Evolutionary conservation across 768 basidiomycete genomes (phyloP).

Genomic region (Amanita pallidorosea): DNA sequence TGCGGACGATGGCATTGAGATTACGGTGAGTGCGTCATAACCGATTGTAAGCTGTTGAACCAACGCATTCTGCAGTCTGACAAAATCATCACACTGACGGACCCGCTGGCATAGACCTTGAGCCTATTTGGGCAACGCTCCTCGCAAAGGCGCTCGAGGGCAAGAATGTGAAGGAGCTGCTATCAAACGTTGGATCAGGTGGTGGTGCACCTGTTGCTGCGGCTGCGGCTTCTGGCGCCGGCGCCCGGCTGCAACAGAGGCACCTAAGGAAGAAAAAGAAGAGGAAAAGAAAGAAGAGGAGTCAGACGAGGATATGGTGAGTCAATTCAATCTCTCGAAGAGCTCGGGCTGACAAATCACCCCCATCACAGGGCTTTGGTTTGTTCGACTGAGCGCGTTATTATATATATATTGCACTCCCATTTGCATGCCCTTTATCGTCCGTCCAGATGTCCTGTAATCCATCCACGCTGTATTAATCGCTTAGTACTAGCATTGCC

Average conservation of each 20-base stretch:
- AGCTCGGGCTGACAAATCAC: neutral
- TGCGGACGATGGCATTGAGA: conserved; percentile 94
- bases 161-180: conserved; percentile 92
- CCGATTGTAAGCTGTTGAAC: no score
- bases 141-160: conserved; percentile 98
- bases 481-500: neutral
- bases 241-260: conserved; percentile 58
- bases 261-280: conserved; percentile 69
- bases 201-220: conserved; percentile 75
- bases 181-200: conserved; percentile 91
- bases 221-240: conserved; percentile 43
- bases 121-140: conserved; percentile 95
- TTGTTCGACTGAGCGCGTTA: conserved; percentile 70
- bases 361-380: conserved; percentile 70
- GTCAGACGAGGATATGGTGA: conserved; percentile 83
- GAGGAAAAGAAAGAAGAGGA: conserved; percentile 86
- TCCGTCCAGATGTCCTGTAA: neutral
- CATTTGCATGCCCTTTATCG: neutral
- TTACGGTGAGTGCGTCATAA: conserved; percentile 60
- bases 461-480: neutral
- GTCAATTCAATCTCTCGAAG: conserved; percentile 13
- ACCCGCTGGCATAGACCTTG: conserved; percentile 74
- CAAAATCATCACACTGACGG: conserved; percentile 81
- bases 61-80: conserved; percentile 49
- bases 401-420: conserved; percentile 11